These are phyloP conservation scores for Podila epicladia DNA, from an alignment of 192 early-diverging fungal genomes.

Conservation along the genomic window DNA sequence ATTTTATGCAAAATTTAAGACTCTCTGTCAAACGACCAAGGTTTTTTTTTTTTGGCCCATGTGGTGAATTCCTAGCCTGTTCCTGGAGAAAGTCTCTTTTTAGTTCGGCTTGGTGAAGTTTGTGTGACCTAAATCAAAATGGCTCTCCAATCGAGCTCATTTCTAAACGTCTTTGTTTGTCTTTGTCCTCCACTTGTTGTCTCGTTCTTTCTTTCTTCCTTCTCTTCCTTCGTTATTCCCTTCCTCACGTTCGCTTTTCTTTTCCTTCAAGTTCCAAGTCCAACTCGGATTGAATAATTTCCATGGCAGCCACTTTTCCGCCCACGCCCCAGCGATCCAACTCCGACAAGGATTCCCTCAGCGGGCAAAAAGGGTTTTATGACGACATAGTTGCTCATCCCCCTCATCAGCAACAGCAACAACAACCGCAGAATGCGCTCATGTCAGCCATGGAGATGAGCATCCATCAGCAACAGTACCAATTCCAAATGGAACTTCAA, in stretches of 20 bases:
- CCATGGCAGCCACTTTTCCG: not conserved
- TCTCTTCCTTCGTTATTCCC: not conserved
- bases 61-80: no score
- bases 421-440: not conserved
- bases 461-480: not conserved
- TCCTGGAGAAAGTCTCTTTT: no score
- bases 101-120: no score
- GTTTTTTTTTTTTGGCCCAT: not conserved
- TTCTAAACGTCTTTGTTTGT: not conserved
- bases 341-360: not conserved
- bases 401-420: not conserved
- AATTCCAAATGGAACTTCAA: slow-evolving; percentile 3
- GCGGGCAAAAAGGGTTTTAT: not conserved
- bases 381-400: not conserved
- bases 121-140: no score
- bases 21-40: not conserved
- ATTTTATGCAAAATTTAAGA: not conserved
- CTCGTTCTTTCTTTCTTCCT: no score
- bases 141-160: no score
- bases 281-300: not conserved
- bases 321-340: not conserved
- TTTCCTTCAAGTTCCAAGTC: not conserved
- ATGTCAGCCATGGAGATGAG: not conserved
- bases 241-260: not conserved
- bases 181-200: not conserved